These are phyloP conservation scores for Ceratocystis eucalypticola DNA, from an alignment of 2,329 filamentous ascomycete genomes.

Conservation along the genomic window DNA sequence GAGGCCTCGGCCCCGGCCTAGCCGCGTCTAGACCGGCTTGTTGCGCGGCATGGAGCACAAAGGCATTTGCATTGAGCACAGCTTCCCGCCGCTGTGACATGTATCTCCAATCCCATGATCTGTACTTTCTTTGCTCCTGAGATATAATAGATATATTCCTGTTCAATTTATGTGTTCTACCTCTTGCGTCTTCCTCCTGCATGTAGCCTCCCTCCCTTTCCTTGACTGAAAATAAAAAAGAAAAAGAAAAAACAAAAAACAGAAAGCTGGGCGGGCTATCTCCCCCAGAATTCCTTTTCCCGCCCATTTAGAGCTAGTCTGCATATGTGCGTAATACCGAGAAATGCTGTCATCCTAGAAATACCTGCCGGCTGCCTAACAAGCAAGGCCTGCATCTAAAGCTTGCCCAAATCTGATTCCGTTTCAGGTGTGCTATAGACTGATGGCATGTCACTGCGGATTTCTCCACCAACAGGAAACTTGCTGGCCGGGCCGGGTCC, in stretches of 20 bases:
- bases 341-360: neutral
- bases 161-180: neutral
- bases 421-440: slow-evolving; percentile 2
- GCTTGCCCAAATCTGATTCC: neutral
- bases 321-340: neutral
- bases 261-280: no score
- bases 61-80: neutral
- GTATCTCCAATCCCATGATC: neutral
- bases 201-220: neutral
- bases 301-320: neutral
- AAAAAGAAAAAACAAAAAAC: no score
- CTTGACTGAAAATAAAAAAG: neutral
- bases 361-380: neutral
- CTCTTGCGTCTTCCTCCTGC: neutral
- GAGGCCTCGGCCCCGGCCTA: neutral
- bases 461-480: slow-evolving; percentile 13
- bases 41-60: neutral
- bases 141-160: neutral
- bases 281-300: no score
- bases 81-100: neutral
- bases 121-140: neutral
- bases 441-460: slow-evolving; percentile 11
- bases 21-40: neutral
- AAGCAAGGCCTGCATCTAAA: neutral
- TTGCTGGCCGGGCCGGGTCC: slow-evolving; percentile 7